Base-by-base conservation (phyloP, 257 asterid species). In the Penstemon davidsonii region DNA sequence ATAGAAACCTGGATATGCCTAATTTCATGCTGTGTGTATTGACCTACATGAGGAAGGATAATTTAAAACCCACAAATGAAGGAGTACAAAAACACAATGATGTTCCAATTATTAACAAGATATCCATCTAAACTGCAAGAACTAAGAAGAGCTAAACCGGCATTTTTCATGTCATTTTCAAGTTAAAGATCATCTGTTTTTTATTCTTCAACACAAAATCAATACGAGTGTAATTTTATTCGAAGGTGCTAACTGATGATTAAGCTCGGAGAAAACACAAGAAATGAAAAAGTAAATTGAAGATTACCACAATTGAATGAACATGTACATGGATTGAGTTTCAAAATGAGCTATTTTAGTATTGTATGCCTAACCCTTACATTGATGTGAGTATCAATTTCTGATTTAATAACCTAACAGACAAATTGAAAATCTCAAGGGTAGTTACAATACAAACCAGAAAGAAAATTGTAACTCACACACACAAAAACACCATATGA, bases 41-140 rank as follows among this genome's bases (percentile, higher is more conserved):
- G 39, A 72, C 82, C 92, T 80, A 72, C 76, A 76, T 11, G 53
- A 79, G 61, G 4, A 8, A 45, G 69, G 47, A 70, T 37, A 67
- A 40, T 50, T 69, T 60, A 76, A 71, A 72, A 57, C 49, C 49
- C 57, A 42, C 41, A 56, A 66, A 62, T n/a, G 53, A 62, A 40
- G 40, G 11, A 43, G 15, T 38, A 36, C 36, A 12, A 19, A 54
- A 3, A 4, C 49, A 59, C 25, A 15, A 25, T 6, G 64, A 3
- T 46, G 66, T 68, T 57, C 38, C 42, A 25, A 25, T 3, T 55
- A 4, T 4, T n/a, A 44, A 46, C 12, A 58, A 47, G 3, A 46
- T 4, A 8, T 3, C 5, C 4, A 49, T 10, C 54, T 3, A 12
- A 49, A 25, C 33, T 25, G 33, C 1, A 1, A 25, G 33, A 25